These are phyloP conservation scores for Xylaria hypoxylon DNA, from an alignment of 2,329 filamentous ascomycete genomes.

Conservation along the genomic window DNA sequence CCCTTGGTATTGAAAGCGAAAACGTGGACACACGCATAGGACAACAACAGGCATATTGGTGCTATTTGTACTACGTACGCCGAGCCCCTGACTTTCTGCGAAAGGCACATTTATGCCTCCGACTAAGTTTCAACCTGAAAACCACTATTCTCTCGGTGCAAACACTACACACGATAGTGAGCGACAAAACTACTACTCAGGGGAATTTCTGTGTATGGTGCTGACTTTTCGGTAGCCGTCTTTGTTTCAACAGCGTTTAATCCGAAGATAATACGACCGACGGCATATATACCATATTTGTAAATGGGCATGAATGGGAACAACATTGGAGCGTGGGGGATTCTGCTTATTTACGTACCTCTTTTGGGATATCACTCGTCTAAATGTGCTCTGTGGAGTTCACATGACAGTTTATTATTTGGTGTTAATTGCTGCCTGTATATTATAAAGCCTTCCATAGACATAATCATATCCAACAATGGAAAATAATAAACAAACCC, in stretches of 20 bases:
- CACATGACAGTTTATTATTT: background rate
- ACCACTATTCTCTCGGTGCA: background rate
- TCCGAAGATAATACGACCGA: background rate
- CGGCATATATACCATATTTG: background rate
- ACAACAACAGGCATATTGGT: background rate
- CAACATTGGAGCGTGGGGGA: background rate
- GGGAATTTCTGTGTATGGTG: background rate
- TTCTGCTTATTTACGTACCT: background rate
- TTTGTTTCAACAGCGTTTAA: background rate
- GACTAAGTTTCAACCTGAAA: background rate
- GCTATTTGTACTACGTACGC: slow-evolving; percentile 5
- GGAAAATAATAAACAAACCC: background rate
- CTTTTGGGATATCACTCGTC: background rate
- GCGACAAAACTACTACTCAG: background rate
- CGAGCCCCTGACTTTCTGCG: background rate
- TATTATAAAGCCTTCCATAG: background rate
- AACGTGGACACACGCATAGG: slow-evolving; percentile 30
- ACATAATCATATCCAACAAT: background rate
- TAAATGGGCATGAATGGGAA: background rate
- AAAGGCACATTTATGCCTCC: background rate
- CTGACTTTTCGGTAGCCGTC: background rate
- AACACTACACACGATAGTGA: background rate
- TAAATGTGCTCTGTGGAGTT: background rate
- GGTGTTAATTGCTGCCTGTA: background rate
- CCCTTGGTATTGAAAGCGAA: slow-evolving; percentile 49